Evolutionary conservation across 2,329 filamentous ascomycete species (phyloP), one percentile per base, ranked within the genome.

Genomic region (Stemphylium beticola): DNA sequence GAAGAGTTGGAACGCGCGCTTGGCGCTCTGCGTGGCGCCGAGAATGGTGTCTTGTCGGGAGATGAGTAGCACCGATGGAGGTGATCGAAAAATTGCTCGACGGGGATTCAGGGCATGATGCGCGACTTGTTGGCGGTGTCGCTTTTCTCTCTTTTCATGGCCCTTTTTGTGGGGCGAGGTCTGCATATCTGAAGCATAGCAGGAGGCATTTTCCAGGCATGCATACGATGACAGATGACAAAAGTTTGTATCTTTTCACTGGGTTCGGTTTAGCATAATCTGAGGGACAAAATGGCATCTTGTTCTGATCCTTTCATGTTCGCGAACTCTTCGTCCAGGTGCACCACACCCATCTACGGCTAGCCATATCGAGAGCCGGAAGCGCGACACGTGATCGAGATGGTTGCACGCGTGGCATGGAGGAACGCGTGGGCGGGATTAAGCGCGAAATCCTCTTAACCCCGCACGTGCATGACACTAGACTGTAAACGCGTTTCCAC

Each of bases 1-100:
- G 85, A 89, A 64, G 90, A 93, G 70, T 81, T 93, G 39, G 80
- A 82, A n/a, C 84, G 85, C 53, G 93, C 91, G 0, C 79, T 97
- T 64, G 83, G 84, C 41, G 91, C 91, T 5, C 75, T 97, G 68
- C 80, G 66, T 31, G 74, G 74, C 40, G 73, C 64, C 3, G 73
- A 73, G 42, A 73, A 74, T 51, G 69, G 69, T 12, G 20, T 49
- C 14, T 18, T 32, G 14, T 18, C 31, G 46, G 46, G 47, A 45
- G 62, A 47, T 46, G 53, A 64, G 61, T 60, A 53, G 22, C 22
- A 24, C 22, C 22, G 22, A 24, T 7, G 6, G 22, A 24, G 5
- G 22, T 7, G 6, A 24, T 24, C 22, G 8, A 7, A 7, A 24
- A 24, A 24, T 7, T 24, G 6, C 22, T 24, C 22, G 8, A 24